These are phyloP conservation scores for Ogataea paraovalis DNA, from an alignment of 805 yeast genomes.

Conservation along the genomic window DNA sequence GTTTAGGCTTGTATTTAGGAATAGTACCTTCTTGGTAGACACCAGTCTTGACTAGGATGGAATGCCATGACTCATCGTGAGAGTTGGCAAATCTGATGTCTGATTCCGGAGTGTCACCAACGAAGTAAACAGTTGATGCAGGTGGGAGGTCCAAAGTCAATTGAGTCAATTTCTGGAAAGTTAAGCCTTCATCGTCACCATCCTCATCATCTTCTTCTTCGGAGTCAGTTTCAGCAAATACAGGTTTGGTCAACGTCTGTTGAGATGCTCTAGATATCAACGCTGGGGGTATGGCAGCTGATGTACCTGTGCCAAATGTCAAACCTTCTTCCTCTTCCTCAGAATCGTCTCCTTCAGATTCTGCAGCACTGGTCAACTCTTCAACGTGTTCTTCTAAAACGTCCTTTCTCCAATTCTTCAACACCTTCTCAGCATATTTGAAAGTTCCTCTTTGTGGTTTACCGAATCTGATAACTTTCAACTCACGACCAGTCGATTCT, in stretches of 20 bases:
- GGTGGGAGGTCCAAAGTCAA: slow-evolving; percentile 62
- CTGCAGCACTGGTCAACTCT: slow-evolving; percentile 25
- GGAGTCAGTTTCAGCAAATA: slow-evolving; percentile 28
- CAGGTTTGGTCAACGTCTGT: slow-evolving; percentile 10
- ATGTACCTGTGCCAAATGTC: slow-evolving; percentile 11
- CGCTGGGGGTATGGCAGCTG: slow-evolving; percentile 5
- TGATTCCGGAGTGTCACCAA: slow-evolving; percentile 87
- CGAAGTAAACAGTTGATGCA: slow-evolving; percentile 82
- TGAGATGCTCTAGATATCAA: slow-evolving; percentile 2
- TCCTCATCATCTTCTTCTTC: slow-evolving; percentile 29
- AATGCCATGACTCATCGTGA: slow-evolving; percentile 80
- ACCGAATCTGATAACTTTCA: slow-evolving; percentile 80
- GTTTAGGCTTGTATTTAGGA: slow-evolving; percentile 78
- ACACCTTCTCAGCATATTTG: slow-evolving; percentile 74
- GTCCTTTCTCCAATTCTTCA: slow-evolving; percentile 73
- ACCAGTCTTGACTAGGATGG: slow-evolving; percentile 82
- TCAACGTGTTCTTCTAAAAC: slow-evolving; percentile 71
- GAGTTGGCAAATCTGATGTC: slow-evolving; percentile 86
- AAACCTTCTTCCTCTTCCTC: slow-evolving; percentile 22
- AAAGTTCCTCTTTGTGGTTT: slow-evolving; percentile 89
- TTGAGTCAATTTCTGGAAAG: slow-evolving; percentile 42
- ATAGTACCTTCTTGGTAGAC: slow-evolving; percentile 77
- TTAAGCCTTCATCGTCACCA: slow-evolving; percentile 41
- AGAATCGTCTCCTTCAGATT: slow-evolving; percentile 18
- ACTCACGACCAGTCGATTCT: slow-evolving; percentile 79